A percentile compares a stretch with the other conserved stretches of the same genome.
phyloP scores from a whole-genome alignment of 306 rosid genomes.

The Rubus idaeus region DNA sequence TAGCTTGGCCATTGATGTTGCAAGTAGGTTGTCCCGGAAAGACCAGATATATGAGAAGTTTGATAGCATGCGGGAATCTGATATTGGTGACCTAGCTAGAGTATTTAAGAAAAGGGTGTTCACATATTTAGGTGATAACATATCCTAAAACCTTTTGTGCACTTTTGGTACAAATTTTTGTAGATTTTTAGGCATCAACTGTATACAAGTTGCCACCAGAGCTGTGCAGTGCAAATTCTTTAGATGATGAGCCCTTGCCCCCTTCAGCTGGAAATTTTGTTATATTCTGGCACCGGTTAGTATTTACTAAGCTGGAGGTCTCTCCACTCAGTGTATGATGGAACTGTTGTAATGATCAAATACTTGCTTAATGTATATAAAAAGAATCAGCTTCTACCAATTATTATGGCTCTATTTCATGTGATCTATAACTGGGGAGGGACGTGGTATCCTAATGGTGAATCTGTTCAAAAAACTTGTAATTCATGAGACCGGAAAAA shows the following conservation, averaged over 20 bases:
- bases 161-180: slow-evolving; percentile 5
- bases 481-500: too few species aligned
- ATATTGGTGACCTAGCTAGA: slow-evolving; percentile 67
- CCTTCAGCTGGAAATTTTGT: not conserved
- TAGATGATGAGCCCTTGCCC: not conserved
- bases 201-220: not conserved
- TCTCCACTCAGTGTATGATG: not conserved
- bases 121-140: slow-evolving; percentile 55
- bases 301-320: slow-evolving; percentile 3
- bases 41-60: slow-evolving; percentile 26
- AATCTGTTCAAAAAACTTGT: too few species aligned
- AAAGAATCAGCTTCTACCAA: not conserved
- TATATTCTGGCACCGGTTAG: not conserved
- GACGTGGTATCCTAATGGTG: too few species aligned
- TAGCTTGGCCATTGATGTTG: slow-evolving; percentile 60
- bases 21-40: slow-evolving; percentile 63
- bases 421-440: too few species aligned
- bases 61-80: slow-evolving; percentile 55
- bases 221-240: slow-evolving; percentile 15
- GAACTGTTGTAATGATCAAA: slow-evolving; percentile 7
- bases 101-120: slow-evolving; percentile 66
- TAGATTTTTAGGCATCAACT: slow-evolving; percentile 5
- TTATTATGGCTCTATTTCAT: too few species aligned
- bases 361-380: not conserved
- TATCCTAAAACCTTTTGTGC: slow-evolving; percentile 16